A percentile compares a stretch with the other conserved stretches of the same genome.
Conservation (phyloP, 169 alveolate genomes). For the Theileria parva region DNA sequence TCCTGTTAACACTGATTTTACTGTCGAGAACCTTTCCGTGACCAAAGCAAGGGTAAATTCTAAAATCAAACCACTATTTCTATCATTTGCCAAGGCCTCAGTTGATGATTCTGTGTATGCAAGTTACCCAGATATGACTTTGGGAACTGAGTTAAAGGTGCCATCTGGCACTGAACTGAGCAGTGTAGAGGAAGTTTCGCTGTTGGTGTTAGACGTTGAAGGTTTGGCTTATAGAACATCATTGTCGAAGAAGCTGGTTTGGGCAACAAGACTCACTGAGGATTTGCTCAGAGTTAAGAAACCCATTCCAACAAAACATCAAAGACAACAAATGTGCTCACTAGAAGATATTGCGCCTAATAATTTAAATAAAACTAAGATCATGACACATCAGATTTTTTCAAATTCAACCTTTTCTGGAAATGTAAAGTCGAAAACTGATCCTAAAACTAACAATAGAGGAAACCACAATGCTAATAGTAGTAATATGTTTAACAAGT, state of each 20-base stretch:
- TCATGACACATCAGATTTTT: conserved; percentile 5
- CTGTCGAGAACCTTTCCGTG: not conserved
- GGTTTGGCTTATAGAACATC: conserved; percentile 56
- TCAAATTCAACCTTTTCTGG: not conserved
- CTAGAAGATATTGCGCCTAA: conserved; percentile 24
- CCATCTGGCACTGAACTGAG: too few species aligned
- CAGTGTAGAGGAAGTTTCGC: conserved; percentile 27
- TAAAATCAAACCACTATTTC: not conserved
- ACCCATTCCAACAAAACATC: conserved; percentile 18
- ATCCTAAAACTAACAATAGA: not conserved
- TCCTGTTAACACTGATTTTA: too few species aligned
- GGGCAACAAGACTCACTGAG: conserved; percentile 62
- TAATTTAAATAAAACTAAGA: conserved; percentile 3
- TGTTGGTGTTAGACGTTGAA: conserved; percentile 60
- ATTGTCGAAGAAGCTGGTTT: conserved; percentile 34
- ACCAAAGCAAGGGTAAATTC: not conserved
- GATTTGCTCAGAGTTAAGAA: conserved; percentile 46
- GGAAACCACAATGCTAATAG: not conserved
- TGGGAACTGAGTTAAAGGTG: too few species aligned
- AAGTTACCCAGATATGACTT: too few species aligned
- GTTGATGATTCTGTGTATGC: too few species aligned
- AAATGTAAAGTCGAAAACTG: not conserved
- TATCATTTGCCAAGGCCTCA: not conserved
- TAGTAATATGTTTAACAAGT: not conserved
- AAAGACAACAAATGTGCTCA: conserved; percentile 20